Base-by-base conservation (phyloP, 306 rosid species). In the Hippophae tibetana region DNA sequence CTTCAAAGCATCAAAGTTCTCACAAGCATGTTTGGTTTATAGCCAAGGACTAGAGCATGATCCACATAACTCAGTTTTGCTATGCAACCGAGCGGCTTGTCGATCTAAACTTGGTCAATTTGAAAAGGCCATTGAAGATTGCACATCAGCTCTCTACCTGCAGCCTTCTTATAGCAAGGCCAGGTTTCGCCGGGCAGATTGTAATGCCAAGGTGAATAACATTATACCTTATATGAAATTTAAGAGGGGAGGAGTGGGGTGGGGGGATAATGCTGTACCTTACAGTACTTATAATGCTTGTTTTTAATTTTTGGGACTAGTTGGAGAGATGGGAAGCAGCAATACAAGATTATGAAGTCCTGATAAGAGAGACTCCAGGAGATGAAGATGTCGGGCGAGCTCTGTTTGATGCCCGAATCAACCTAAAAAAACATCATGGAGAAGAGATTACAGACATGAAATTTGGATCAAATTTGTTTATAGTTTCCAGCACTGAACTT, bases 121-220 rank as follows among this genome's bases (percentile, higher is more conserved):
- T 6, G 99, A 93, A 67, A 93, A 86, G 78, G 99, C 97, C 58
- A 74, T 89, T 58, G 99, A 93, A 65, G 99, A 93, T 69, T 93
- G 99, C 72, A 73, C 76, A 42, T 73, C 84, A 7, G 95, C 99
- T 46, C 97, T 93, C 53, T 38, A 43, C 5, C 53, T 83, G 55
- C 88, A 78, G 65, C 99, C 99, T 63, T 75, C 76, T 70, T 93
- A 93, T 62, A 82, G 86, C 79, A 93, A 89, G 81, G 97, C 99
- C 67, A 80, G 93, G 81, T 75, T 88, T 58, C 68, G 99, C 7
- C 81, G 90, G 13, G 99, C 99, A 10, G 79, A 86, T 70, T 93
- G 95, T 62, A 85, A 86, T 61, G 88, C 94, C 66, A 88, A 86
- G 85, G 99, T 89, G 51, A 66, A 57, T 62, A 41, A 31, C 5